Conservation (phyloP, 2,329 filamentous ascomycete genomes). For the Diaporthe destruens region DNA sequence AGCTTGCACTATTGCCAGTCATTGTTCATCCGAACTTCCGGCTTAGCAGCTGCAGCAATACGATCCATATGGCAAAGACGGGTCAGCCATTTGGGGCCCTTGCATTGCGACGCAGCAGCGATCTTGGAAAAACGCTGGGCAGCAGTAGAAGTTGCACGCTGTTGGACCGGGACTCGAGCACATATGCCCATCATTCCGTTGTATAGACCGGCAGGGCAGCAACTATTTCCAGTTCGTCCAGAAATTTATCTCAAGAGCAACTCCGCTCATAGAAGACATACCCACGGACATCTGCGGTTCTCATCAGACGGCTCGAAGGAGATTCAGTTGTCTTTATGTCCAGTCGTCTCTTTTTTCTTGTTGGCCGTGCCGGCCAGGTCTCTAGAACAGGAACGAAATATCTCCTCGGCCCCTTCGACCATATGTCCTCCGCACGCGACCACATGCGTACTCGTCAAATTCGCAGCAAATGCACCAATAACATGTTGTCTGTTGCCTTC, state of each 20-base stretch:
- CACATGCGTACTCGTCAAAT: constrained; percentile 4
- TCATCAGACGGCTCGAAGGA: not conserved
- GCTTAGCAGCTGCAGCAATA: constrained; percentile 12
- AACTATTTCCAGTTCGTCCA: constrained; percentile 1
- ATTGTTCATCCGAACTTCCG: constrained; percentile 29
- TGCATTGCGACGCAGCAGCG: not conserved
- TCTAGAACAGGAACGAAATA: constrained; percentile 11
- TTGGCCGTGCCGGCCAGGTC: constrained; percentile 6
- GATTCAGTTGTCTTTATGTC: constrained; percentile 24
- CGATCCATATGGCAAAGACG: not conserved
- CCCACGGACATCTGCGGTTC: not conserved
- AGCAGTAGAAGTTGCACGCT: not conserved
- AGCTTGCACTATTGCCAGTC: not conserved
- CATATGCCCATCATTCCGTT: not conserved
- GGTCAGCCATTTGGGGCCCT: constrained; percentile 8
- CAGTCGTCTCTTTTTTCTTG: constrained; percentile 7
- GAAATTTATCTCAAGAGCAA: not conserved
- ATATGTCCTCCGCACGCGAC: not conserved
- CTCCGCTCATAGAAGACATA: not conserved
- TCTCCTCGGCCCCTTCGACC: constrained; percentile 4
- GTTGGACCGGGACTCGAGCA: not conserved
- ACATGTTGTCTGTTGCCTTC: constrained; percentile 11
- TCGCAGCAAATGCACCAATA: constrained; percentile 21
- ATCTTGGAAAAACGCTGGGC: not conserved
- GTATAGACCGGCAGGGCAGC: not conserved